phyloP scores from a whole-genome alignment of 768 basidiomycete species.

The Termitomyces sp. region DNA sequence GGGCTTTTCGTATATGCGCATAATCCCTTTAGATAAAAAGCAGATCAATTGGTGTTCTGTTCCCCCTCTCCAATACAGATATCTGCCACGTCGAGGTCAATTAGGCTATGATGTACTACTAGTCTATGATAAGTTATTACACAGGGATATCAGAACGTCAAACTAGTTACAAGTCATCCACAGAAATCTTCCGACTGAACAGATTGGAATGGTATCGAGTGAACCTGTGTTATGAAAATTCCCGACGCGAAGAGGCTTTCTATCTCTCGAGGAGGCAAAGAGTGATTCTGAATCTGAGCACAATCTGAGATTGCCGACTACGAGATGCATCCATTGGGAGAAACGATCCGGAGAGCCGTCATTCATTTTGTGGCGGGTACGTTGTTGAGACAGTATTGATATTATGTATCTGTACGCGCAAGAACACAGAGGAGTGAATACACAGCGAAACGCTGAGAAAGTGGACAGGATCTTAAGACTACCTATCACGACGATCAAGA shows the following conservation, averaged over 20 bases:
- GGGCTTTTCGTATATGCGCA: too few relatives aligned
- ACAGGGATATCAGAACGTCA: background rate
- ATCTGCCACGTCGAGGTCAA: background rate
- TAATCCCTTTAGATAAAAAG: background rate
- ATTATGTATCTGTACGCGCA: too few relatives aligned
- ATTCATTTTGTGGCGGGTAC: background rate
- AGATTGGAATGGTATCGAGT: background rate
- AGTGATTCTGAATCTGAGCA: background rate
- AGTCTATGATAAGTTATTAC: too few relatives aligned
- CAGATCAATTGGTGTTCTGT: background rate
- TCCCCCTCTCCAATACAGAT: background rate
- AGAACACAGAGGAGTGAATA: too few relatives aligned
- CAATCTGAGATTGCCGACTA: constrained; percentile 1
- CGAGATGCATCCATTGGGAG: background rate
- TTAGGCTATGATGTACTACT: too few relatives aligned
- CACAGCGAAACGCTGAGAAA: background rate
- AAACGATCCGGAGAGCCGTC: background rate
- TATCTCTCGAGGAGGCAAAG: too few relatives aligned
- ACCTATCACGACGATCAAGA: background rate
- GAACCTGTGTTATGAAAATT: background rate
- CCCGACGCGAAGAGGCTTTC: too few relatives aligned
- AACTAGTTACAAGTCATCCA: background rate
- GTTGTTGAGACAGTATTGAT: background rate
- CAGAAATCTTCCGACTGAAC: background rate
- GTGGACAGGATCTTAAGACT: background rate